Base-by-base conservation (phyloP, 2,329 filamentous ascomycete species). In the Phialophora tarda region DNA sequence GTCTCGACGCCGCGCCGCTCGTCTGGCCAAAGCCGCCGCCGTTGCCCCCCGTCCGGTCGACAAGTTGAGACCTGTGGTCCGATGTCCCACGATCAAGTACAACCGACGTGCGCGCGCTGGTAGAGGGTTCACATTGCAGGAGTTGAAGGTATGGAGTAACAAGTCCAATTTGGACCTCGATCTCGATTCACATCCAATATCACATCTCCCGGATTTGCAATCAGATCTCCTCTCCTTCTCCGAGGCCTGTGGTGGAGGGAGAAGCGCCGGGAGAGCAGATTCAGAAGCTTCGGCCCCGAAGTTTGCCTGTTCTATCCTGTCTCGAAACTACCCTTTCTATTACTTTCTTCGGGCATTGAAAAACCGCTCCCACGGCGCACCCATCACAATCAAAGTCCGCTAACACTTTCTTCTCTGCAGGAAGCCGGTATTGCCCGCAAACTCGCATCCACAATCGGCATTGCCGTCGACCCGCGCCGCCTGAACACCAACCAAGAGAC, bases 71-170 rank as follows among this genome's bases (percentile, higher is more conserved):
- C 95, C 95, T 75, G 85, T 98, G 83, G 94, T 99, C 77, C 91
- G 93, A 86, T 98, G 94, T 90, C 94, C 95, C 80, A 94, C 92
- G 78, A 84, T 97, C 87, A 97, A 96, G 88, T 96, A 99, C 89
- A 99, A 99, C 92, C 93, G 95, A 81, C 93, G 93, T 81, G 91
- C 96, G 80, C 91, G 95, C 82, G 89, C 92, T 80, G 95, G 95
- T 83, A 93, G 95, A 87, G 95, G 95, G 82, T 99, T 99, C 91
- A 92, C 94, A 77, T 87, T 98, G 75, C 87, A 89, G 85, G 95
- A 99, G 89, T 88, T 99, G 82, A 99, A 99, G 93, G 94, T 97
- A 91, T 74, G 82, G 74, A 54, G 14, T 38, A 17, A 28, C 23
- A 17, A 24, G 38, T 21, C 50, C 24, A 59, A 7, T 12, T 38